Evolutionary conservation across 2,329 filamentous ascomycete genomes (phyloP), one percentile per base, ranked within the genome.

Genomic region (Sclerotinia trifoliorum): DNA sequence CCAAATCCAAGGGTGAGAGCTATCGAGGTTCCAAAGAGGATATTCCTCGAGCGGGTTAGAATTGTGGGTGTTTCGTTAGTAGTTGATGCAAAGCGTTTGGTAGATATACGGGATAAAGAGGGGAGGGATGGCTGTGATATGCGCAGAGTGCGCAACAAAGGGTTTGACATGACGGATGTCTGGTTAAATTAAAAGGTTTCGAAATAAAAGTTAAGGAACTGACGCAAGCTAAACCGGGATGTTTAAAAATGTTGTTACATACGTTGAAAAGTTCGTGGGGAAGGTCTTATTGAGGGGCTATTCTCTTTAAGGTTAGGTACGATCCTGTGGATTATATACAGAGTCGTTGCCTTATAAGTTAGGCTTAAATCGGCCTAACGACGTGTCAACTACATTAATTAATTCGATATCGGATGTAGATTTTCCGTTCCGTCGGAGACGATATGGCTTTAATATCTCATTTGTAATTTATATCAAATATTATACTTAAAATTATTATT

Each of bases 11-110:
- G 71, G 7, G 79, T 78, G 7, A 88, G 72, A 1, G 83, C 79
- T 54, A 89, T 73, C 2, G 85, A 81, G 26, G 86, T 84, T 61
- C 86, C 85, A 69, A 83, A 83, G 49, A 86, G 70, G 69, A 84
- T 69, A 73, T 84, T 85, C 71, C 81, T 81, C 19, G 83, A 73
- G 56, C 81, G 80, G 3, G 81, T 82, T 39, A 78, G 78, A 0
- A 80, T 72, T 5, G 80, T 81, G 49, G 69, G 66, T 42, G 76
- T 65, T 52, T 75, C 73, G 26, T 76, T 49, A n/a, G 72, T 73
- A 21, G 65, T 63, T 10, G 74, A 73, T 11, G 73, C 69, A 44
- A 71, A 67, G 49, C 71, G 72, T 61, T 66, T 56, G 46, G 66
- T 58, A 26, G 69, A 68, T 24, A 70, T 48, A 54, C 32, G 54